phyloP scores from a whole-genome alignment of 2,329 filamentous ascomycete species.

The Chrysoporthe cubensis region DNA sequence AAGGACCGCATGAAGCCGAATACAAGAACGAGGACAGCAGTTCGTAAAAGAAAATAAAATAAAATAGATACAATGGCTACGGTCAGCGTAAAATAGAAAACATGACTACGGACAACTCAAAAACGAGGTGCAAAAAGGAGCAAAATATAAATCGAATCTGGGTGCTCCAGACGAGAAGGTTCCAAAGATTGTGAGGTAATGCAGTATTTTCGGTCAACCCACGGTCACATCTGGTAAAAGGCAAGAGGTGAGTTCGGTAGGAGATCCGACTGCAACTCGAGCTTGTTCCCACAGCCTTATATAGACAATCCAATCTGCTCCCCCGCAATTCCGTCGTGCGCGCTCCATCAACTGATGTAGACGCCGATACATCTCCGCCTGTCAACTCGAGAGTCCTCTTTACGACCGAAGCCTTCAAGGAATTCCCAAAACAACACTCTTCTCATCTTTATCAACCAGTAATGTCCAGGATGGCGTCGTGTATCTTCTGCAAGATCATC shows the following conservation, averaged over 20 bases:
- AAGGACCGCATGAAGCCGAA: no score
- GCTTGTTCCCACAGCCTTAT: constrained; percentile 20
- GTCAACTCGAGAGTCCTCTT: background rate
- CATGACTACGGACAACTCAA: background rate
- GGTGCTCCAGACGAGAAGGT: constrained; percentile 39
- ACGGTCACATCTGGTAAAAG: constrained; percentile 82
- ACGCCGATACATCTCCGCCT: constrained; percentile 21
- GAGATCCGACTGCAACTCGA: constrained; percentile 66
- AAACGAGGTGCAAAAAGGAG: background rate
- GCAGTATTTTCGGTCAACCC: constrained; percentile 59
- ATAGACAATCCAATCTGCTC: constrained; percentile 10
- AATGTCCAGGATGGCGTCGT: constrained; percentile 63
- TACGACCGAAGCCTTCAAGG: background rate
- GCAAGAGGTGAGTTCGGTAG: constrained; percentile 76
- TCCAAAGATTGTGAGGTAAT: constrained; percentile 55
- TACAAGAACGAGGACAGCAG: background rate
- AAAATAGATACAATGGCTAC: constrained; percentile 6
- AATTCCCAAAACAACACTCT: background rate
- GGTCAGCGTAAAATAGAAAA: constrained; percentile 19
- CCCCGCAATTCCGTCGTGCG: background rate
- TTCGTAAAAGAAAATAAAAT: background rate
- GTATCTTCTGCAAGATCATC: constrained; percentile 98
- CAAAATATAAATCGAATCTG: constrained; percentile 48
- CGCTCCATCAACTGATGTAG: background rate
- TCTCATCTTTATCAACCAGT: background rate